Evolutionary conservation across 306 rosid species (phyloP).

Genomic region (Acmispon strigosus): DNA sequence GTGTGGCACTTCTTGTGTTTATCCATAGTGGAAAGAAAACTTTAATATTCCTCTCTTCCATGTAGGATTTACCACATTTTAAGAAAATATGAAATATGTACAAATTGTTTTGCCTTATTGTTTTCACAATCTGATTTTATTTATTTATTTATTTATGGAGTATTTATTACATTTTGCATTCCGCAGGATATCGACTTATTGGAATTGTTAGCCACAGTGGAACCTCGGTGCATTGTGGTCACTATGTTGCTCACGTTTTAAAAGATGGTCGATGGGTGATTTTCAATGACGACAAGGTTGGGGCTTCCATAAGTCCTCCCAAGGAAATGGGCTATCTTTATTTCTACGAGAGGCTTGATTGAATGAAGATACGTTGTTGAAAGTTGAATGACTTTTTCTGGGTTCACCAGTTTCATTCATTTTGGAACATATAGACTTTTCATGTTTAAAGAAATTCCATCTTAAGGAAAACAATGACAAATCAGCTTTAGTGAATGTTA

Average conservation of each 20-base stretch:
- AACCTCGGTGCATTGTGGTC: slow-evolving; percentile 90
- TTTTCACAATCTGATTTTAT: neutral
- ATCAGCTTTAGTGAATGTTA: neutral
- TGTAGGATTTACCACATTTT: no score
- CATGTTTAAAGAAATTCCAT: neutral
- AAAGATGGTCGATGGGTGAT: slow-evolving; percentile 96
- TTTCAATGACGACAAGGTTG: slow-evolving; percentile 86
- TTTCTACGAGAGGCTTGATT: slow-evolving; percentile 69
- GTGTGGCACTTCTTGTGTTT: no score
- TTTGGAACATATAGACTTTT: neutral
- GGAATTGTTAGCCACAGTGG: slow-evolving; percentile 97
- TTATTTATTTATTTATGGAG: no score
- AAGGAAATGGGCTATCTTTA: slow-evolving; percentile 97
- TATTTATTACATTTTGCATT: no score
- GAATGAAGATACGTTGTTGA: no score
- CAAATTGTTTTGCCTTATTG: neutral
- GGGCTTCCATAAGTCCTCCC: slow-evolving; percentile 85
- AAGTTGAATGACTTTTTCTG: neutral
- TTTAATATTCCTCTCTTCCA: no score
- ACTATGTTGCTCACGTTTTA: slow-evolving; percentile 84
- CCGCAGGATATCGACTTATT: slow-evolving; percentile 65
- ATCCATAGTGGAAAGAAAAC: no score
- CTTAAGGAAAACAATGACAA: neutral
- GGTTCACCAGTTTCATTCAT: neutral
- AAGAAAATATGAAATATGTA: no score